These are phyloP conservation scores for Bryoglossum gracile DNA, from an alignment of 495 filamentous ascomycete species.

Conservation along the genomic window DNA sequence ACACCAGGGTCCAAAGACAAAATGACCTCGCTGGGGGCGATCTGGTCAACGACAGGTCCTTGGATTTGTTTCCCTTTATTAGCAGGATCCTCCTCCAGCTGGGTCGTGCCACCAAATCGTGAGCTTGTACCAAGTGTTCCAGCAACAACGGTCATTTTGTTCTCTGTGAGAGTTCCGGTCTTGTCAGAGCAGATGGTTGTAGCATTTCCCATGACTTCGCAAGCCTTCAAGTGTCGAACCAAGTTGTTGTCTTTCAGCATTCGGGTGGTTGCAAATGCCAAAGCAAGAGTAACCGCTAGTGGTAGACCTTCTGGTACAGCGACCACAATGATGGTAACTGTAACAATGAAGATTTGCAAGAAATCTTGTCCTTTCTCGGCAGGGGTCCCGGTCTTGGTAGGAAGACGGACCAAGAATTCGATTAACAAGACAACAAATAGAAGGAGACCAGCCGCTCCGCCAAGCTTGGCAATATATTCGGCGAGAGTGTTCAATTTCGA, in stretches of 20 bases:
- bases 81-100: constrained; percentile 20
- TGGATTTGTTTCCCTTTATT: constrained; percentile 26
- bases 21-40: constrained; percentile 50
- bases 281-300: constrained; percentile 83
- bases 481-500: constrained; percentile 86
- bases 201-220: constrained; percentile 98
- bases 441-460: constrained; percentile 72
- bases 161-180: constrained; percentile 90
- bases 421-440: constrained; percentile 91
- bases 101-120: constrained; percentile 47
- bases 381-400: constrained; percentile 43
- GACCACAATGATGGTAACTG: constrained; percentile 91
- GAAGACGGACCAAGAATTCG: constrained; percentile 69
- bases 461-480: constrained; percentile 90
- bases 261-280: constrained; percentile 88
- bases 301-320: constrained; percentile 92
- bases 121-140: constrained; percentile 63
- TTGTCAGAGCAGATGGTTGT: constrained; percentile 97
- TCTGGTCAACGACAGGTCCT: constrained; percentile 28
- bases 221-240: constrained; percentile 83
- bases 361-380: constrained; percentile 80
- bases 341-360: constrained; percentile 87
- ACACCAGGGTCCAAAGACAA: constrained; percentile 46
- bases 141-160: constrained; percentile 84
- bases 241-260: constrained; percentile 97